These are phyloP conservation scores for Bipolaris cookei DNA, from an alignment of 2,329 filamentous ascomycete genomes.

Conservation along the genomic window DNA sequence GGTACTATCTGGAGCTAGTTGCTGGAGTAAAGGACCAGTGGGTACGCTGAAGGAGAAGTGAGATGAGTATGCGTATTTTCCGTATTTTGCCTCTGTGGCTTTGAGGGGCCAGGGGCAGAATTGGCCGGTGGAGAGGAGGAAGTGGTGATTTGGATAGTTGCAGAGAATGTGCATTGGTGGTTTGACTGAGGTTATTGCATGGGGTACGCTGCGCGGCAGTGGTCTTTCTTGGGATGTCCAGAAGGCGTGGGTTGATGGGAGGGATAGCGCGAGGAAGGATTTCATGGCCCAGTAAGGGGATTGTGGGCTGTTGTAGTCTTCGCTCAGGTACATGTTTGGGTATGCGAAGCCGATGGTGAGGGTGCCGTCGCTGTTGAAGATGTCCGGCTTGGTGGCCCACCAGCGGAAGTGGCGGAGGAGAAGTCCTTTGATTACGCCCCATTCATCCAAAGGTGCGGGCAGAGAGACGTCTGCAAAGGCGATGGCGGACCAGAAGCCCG, in stretches of 20 bases:
- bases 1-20: constrained; percentile 51
- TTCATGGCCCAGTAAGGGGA: constrained; percentile 64
- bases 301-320: constrained; percentile 65
- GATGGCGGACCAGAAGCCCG: constrained; percentile 57
- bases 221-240: constrained; percentile 56
- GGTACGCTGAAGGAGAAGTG: constrained; percentile 51
- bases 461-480: constrained; percentile 54
- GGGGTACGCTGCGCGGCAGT: constrained; percentile 10
- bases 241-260: constrained; percentile 52
- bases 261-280: constrained; percentile 53
- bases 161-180: constrained; percentile 56
- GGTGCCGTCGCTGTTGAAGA: constrained; percentile 59
- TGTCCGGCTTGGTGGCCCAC: constrained; percentile 54
- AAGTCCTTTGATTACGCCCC: constrained; percentile 56
- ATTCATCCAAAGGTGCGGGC: constrained; percentile 47
- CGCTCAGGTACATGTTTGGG: constrained; percentile 62
- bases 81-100: constrained; percentile 46
- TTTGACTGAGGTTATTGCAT: constrained; percentile 15
- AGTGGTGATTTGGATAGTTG: constrained; percentile 45
- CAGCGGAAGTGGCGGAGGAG: constrained; percentile 59
- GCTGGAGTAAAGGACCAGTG: constrained; percentile 48
- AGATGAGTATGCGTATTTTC: constrained; percentile 46
- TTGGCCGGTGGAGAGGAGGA: constrained; percentile 41
- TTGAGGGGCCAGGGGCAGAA: constrained; percentile 48
- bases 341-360: constrained; percentile 57